Evolutionary conservation across 2,329 filamentous ascomycete genomes (phyloP), one percentile per base, ranked within the genome.

Genomic region (Fusarium praegraminearum): DNA sequence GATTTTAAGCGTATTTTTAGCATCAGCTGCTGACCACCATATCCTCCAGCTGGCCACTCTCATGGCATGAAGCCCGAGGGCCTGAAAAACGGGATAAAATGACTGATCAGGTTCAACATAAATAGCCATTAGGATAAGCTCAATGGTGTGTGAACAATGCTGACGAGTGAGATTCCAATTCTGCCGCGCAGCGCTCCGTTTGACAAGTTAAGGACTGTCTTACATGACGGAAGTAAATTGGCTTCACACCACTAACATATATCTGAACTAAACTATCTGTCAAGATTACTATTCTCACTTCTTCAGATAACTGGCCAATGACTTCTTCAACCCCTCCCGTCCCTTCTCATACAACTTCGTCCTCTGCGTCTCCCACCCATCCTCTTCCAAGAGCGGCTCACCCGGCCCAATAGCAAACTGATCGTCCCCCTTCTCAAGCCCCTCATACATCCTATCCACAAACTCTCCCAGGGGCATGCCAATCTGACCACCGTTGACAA

Each of bases 391-490:
- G 10, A 75, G 33, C 3, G 47, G 41, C 44, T 76, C 73, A 2
- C 71, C 70, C 0, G 61, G 71, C 0, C 71, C 72, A 22, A 76
- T 49, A 8, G 71, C 72, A 62, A 75, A 75, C 40, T 75, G 75
- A 12, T 75, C 73, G 30, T 71, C 55, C 0, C 72, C 73, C 44
- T 40, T 60, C 3, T 51, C 51, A 36, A 76, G 53, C 2, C 75
- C 73, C 15, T 69, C 62, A 13, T 65, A 69, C 71, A 74, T 74
- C 13, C 82, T 80, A 1, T 85, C 78, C 3, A 77, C 78, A 67
- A 84, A 88, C 28, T 80, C 75, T 2, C 26, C 76, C 36, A 82
- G 67, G 2, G 79, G 76, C 67, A 82, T 81, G 0, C 81, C 81
- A 46, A 82, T 77, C 22, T 73, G 57, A 6, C 73, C 70, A 0